Evolutionary conservation across 108 stramenopile species (phyloP).

Genomic region (Cyclotella cryptica): DNA sequence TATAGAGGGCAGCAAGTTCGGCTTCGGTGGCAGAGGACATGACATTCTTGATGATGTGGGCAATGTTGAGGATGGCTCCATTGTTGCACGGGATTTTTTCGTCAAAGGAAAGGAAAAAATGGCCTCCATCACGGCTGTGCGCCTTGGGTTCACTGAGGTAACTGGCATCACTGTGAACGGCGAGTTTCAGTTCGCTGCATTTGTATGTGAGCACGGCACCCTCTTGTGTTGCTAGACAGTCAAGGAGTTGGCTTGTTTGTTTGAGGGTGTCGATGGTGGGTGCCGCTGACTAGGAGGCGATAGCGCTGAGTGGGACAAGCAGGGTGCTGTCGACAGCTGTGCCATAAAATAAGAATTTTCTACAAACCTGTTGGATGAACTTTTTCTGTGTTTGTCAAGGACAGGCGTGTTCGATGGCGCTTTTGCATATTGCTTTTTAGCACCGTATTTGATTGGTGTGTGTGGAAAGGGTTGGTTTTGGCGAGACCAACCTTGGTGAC

Average conservation of each 20-base stretch:
- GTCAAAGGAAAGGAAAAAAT: background rate
- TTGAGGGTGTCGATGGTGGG: background rate
- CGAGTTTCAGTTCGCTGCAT: background rate
- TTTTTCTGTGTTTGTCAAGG: background rate
- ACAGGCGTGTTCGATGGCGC: background rate
- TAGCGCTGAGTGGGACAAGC: too few species aligned
- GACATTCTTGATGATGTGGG: too few species aligned
- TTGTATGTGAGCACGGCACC: background rate
- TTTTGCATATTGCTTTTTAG: constrained; percentile 1
- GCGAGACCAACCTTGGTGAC: background rate
- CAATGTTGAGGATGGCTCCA: too few species aligned
- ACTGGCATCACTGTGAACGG: background rate
- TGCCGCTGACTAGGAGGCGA: background rate
- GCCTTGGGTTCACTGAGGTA: background rate
- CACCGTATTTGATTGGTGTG: background rate
- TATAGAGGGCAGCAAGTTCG: background rate
- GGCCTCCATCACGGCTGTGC: background rate
- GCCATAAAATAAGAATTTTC: background rate
- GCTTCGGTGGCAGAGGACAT: background rate
- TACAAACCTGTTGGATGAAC: too few species aligned
- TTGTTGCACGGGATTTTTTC: background rate
- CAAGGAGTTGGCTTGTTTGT: background rate
- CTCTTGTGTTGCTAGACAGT: background rate
- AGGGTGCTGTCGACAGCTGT: background rate
- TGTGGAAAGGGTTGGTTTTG: background rate